Percentiles rank a stretch among this genome's conserved stretches.
These are phyloP conservation scores for Lipomyces lipofer DNA, from an alignment of 805 yeast species.

Conservation along the genomic window DNA sequence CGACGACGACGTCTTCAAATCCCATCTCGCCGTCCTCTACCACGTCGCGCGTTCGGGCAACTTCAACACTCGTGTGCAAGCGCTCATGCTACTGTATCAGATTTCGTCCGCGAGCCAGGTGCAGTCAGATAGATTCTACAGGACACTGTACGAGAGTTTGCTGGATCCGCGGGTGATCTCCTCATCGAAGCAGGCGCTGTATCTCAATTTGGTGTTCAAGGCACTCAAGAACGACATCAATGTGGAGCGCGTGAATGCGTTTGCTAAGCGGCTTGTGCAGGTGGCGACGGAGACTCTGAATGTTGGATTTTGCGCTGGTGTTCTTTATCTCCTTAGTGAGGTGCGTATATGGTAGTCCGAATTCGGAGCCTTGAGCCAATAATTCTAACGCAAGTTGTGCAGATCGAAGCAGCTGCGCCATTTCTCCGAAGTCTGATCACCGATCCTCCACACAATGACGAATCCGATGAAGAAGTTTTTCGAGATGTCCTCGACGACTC, in stretches of 20 bases:
- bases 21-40: conserved; percentile 81
- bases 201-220: conserved; percentile 80
- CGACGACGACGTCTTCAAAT: conserved; percentile 60
- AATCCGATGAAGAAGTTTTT: conserved; percentile 44
- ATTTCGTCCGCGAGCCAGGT: conserved; percentile 58
- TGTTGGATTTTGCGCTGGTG: conserved; percentile 84
- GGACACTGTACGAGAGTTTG: conserved; percentile 86
- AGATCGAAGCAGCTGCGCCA: conserved; percentile 60
- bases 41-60: conserved; percentile 91
- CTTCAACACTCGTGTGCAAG: conserved; percentile 91
- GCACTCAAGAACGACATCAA: conserved; percentile 71
- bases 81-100: conserved; percentile 80
- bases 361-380: background rate
- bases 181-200: conserved; percentile 93
- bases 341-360: conserved; percentile 1
- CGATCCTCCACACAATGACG: conserved; percentile 53
- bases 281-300: conserved; percentile 83
- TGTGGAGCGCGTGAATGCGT: conserved; percentile 71
- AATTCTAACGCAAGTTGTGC: background rate
- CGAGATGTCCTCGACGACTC: conserved; percentile 40
- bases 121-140: conserved; percentile 61
- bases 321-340: conserved; percentile 71
- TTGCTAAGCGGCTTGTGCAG: conserved; percentile 87
- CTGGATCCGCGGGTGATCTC: conserved; percentile 77
- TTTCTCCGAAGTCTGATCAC: conserved; percentile 63